Evolutionary conservation across 106 monocot species (phyloP).

Genomic region (Agapanthus africanus): DNA sequence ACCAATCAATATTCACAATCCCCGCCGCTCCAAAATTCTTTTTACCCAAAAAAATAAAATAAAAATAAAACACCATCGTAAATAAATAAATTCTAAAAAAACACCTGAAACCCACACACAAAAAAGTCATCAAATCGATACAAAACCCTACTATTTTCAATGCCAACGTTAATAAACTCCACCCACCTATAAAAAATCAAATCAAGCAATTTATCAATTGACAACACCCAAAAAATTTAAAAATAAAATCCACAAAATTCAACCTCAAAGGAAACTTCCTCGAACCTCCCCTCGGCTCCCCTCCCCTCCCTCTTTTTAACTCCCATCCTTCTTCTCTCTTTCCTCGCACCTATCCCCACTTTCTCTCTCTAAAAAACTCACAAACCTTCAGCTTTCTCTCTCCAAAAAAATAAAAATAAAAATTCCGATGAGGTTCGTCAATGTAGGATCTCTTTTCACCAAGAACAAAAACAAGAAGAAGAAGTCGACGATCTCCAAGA

Average conservation of each 20-base stretch:
- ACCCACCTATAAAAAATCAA: neutral
- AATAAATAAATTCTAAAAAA: too few species aligned
- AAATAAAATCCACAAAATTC: neutral
- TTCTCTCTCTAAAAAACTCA: neutral
- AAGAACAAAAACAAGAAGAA: conserved; percentile 12
- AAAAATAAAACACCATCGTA: too few species aligned
- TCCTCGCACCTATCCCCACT: neutral
- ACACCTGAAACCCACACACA: too few species aligned
- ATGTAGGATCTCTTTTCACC: conserved; percentile 3
- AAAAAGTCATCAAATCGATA: neutral
- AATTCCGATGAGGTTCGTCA: conserved; percentile 8
- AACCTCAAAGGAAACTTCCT: conserved; percentile 25
- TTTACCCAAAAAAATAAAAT: too few species aligned
- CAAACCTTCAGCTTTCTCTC: neutral
- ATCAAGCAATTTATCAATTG: neutral
- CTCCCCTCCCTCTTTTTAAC: neutral
- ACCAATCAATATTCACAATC: too few species aligned
- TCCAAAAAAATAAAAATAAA: neutral
- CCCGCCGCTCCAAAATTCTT: too few species aligned
- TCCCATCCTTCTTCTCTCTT: neutral
- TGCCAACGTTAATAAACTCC: too few species aligned
- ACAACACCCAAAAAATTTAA: neutral
- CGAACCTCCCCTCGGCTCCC: conserved; percentile 25
- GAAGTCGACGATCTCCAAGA: conserved; percentile 8
- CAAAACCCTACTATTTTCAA: too few species aligned